phyloP scores from a whole-genome alignment of 352 stramenopile species.

The Blastocystis sp. region DNA sequence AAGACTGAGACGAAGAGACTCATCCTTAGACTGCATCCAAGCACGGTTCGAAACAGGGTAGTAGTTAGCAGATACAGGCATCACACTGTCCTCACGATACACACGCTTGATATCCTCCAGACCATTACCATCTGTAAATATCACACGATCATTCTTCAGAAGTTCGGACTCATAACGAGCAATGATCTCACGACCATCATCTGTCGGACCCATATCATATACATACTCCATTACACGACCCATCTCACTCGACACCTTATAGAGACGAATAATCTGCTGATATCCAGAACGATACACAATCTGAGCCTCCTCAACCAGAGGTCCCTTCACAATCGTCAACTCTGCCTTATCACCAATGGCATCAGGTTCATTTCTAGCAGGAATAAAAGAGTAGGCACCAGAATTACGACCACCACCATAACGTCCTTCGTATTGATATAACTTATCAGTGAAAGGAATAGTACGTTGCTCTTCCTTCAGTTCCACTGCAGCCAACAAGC shows the following conservation, averaged over 20 bases:
- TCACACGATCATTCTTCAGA: constrained; percentile 46
- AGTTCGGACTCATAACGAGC: constrained; percentile 78
- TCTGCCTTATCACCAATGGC: constrained; percentile 41
- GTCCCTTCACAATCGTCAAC: constrained; percentile 69
- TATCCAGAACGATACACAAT: constrained; percentile 57
- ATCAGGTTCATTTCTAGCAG: constrained; percentile 71
- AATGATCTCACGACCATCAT: constrained; percentile 91
- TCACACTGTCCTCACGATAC: constrained; percentile 70
- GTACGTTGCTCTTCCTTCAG: constrained; percentile 59
- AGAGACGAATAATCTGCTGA: constrained; percentile 47
- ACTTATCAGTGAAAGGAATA: constrained; percentile 27
- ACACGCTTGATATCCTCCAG: constrained; percentile 69
- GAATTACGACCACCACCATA: constrained; percentile 72
- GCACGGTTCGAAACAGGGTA: constrained; percentile 90
- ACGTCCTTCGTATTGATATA: constrained; percentile 68
- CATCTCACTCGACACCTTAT: neutral
- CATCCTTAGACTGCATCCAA: constrained; percentile 84
- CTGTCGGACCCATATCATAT: constrained; percentile 68
- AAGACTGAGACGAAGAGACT: constrained; percentile 77
- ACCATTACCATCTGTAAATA: constrained; percentile 71
- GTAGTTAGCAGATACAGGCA: constrained; percentile 89
- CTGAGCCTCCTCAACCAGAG: constrained; percentile 69
- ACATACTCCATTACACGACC: constrained; percentile 31
- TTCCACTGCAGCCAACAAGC: neutral
- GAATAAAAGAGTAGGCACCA: constrained; percentile 93